Evolutionary conservation across 2,329 filamentous ascomycete genomes (phyloP), one percentile per base, ranked within the genome.

Genomic region (Aspergillus caelatus): DNA sequence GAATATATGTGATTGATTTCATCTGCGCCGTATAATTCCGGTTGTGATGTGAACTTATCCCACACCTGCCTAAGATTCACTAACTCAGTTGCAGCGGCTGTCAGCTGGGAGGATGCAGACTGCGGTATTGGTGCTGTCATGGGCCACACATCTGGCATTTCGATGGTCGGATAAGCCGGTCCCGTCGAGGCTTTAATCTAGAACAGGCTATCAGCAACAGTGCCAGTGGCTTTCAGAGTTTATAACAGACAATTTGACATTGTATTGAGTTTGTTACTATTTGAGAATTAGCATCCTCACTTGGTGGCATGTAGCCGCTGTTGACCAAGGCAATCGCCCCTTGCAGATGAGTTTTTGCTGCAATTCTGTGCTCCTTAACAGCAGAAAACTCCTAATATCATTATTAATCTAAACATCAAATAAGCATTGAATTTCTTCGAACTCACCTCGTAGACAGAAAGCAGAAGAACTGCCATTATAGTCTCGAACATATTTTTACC

Each of bases 311-410:
- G 28, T 62, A 63, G 30, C 63, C 65, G 14, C 62, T 70, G 28
- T 74, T 73, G 7, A 75, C 64, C 10, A 75, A 57, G 11, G 73
- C 73, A 57, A 75, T 65, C 2, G 73, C 73, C 1, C 73, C 73
- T n/a, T 66, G 68, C 9, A 75, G 54, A 60, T 75, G 73, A 4
- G 70, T 69, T 62, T 67, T 72, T 10, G 64, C 36, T 1, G 73
- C 68, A 2, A 58, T 41, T 34, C 67, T 63, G 26, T 64, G 66
- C 34, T 74, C 68, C 57, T 70, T 72, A 4, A 72, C 61, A 11
- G 72, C 69, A 14, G 64, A 54, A 5, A 75, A 71, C 62, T 74
- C 71, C 73, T 74, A 23, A 32, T 12, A 43, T 46, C 32, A 10
- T 36, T 3, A 23, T 34, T 32, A 54, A 21, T 9, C 19, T 21